Evolutionary conservation across 345 rosid genomes (phyloP).

Genomic region (Sisymbrium altissimum): DNA sequence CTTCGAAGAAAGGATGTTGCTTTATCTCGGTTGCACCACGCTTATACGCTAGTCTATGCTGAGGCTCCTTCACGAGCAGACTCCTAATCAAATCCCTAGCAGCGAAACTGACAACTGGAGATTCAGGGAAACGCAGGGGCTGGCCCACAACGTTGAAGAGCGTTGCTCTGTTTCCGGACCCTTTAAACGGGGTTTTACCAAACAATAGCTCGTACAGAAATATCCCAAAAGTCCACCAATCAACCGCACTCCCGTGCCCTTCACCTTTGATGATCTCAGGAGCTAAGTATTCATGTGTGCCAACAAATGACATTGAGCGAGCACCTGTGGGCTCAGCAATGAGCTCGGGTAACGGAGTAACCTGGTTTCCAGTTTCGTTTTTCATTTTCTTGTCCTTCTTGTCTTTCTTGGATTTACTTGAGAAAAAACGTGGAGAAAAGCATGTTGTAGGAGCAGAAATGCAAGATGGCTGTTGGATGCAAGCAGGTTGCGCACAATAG

Average conservation of each 20-base stretch:
- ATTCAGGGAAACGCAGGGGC: constrained; percentile 70
- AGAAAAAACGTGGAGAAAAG: constrained; percentile 53
- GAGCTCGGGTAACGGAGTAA: constrained; percentile 71
- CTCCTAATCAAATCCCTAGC: constrained; percentile 74
- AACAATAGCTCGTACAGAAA: constrained; percentile 72
- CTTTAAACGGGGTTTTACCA: constrained; percentile 85
- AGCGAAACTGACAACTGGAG: constrained; percentile 72
- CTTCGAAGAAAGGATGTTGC: constrained; percentile 81
- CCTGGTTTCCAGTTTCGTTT: constrained; percentile 54
- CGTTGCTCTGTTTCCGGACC: constrained; percentile 75
- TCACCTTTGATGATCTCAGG: constrained; percentile 81
- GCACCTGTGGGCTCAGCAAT: constrained; percentile 88
- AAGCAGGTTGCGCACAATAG: constrained; percentile 59
- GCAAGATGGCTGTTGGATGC: constrained; percentile 65
- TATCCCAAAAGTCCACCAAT: constrained; percentile 89
- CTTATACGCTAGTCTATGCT: constrained; percentile 62
- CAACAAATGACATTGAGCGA: constrained; percentile 85
- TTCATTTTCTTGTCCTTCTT: constrained; percentile 50
- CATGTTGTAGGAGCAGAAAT: constrained; percentile 56
- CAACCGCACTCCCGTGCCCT: constrained; percentile 86
- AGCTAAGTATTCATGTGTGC: constrained; percentile 80
- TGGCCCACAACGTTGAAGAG: constrained; percentile 74
- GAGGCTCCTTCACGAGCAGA: constrained; percentile 80
- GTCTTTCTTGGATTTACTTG: constrained; percentile 53
- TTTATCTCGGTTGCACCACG: constrained; percentile 80